Conservation (phyloP, 2,329 filamentous ascomycete genomes). For the Chaetothyriales sp. region DNA sequence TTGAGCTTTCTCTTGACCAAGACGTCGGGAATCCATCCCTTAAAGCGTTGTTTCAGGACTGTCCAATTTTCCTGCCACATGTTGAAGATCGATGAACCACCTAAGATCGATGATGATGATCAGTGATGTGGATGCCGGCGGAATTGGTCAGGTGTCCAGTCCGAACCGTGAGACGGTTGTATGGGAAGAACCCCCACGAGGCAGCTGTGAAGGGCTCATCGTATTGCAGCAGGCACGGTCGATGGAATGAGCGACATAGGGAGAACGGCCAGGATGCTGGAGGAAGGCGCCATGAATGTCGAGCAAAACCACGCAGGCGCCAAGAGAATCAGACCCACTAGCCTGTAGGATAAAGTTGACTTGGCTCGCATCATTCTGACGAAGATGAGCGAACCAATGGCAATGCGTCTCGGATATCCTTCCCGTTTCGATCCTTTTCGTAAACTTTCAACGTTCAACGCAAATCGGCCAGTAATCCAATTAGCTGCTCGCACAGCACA, state of each 20-base stretch:
- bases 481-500: no score
- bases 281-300: not conserved
- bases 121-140: not conserved
- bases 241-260: not conserved
- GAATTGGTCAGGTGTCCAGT: constrained; percentile 5
- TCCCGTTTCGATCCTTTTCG: no score
- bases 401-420: not conserved
- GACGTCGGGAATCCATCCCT: constrained; percentile 25
- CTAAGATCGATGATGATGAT: not conserved
- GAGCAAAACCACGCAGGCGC: not conserved
- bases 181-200: not conserved
- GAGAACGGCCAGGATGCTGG: not conserved
- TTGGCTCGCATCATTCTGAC: not conserved
- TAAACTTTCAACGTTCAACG: no score
- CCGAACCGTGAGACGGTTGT: not conserved
- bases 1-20: constrained; percentile 28
- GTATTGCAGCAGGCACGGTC: not conserved
- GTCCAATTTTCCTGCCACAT: not conserved
- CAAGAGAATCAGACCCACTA: not conserved
- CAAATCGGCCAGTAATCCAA: no score
- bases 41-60: constrained; percentile 16
- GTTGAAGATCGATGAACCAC: not conserved
- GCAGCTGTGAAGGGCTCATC: not conserved
- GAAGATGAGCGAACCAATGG: not conserved
- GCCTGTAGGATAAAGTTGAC: not conserved